Evolutionary conservation across 345 rosid genomes (phyloP).

Genomic region (Reutealis trisperma): DNA sequence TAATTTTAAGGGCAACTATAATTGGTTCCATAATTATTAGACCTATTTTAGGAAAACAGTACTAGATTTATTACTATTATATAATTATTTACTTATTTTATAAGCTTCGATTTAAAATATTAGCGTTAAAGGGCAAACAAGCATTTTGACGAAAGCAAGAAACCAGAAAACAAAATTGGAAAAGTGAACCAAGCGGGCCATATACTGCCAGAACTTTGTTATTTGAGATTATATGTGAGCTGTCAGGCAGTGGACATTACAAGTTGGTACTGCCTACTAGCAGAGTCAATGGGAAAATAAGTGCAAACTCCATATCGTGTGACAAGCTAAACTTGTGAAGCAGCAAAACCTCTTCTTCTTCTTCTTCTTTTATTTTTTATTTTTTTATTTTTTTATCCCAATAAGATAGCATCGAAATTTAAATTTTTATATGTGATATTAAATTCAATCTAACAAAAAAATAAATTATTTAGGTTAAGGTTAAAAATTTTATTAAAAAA

Average conservation of each 20-base stretch:
- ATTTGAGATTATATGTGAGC: background rate
- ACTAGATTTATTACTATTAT: background rate
- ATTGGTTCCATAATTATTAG: background rate
- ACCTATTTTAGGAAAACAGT: background rate
- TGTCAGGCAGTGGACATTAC: background rate
- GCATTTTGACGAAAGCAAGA: background rate
- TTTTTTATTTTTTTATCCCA: too few relatives aligned
- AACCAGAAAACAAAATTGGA: background rate
- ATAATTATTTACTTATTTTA: background rate
- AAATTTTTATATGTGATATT: too few relatives aligned
- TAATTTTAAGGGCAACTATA: too few relatives aligned
- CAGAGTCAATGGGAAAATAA: background rate
- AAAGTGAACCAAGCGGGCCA: background rate
- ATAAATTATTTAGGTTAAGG: too few relatives aligned
- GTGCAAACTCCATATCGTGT: constrained; percentile 2
- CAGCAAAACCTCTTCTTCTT: background rate
- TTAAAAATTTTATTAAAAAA: too few relatives aligned
- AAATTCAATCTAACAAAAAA: too few relatives aligned
- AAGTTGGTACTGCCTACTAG: background rate
- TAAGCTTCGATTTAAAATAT: background rate
- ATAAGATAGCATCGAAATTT: too few relatives aligned
- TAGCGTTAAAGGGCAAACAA: background rate
- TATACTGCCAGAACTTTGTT: background rate
- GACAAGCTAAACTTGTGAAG: background rate
- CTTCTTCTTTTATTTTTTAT: background rate